Percentiles rank a stretch among this genome's conserved stretches.
Evolutionary conservation across 1,284 basidiomycete species (phyloP).

Genomic region (Malassezia sp.): DNA sequence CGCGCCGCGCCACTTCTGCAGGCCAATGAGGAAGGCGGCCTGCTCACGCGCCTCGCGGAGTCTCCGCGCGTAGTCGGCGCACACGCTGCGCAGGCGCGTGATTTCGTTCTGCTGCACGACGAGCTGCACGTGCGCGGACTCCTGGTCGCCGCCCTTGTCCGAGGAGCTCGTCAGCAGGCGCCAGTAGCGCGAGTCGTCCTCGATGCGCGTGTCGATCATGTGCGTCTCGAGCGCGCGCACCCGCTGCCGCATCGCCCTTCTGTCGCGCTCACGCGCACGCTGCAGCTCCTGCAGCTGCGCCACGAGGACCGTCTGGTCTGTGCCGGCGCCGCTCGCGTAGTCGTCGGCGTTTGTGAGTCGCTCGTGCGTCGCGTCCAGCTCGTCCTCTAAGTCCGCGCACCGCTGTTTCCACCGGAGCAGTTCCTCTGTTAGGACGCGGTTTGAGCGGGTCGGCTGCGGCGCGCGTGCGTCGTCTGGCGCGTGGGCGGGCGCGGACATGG

Average conservation of each 20-base stretch:
- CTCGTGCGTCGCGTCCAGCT: conserved; percentile 2
- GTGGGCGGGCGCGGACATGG: background rate
- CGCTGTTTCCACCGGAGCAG: conserved; percentile 14
- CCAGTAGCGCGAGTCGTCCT: conserved; percentile 17
- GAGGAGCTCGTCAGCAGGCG: conserved; percentile 8
- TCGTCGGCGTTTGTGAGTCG: background rate
- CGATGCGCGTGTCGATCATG: conserved; percentile 12
- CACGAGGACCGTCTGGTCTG: conserved; percentile 1
- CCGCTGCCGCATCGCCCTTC: conserved; percentile 14
- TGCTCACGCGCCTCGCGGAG: conserved; percentile 2
- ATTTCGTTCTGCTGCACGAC: conserved; percentile 11
- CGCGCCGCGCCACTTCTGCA: conserved; percentile 11
- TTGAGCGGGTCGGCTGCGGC: conserved; percentile 8
- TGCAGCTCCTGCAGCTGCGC: conserved; percentile 3
- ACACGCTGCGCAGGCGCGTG: conserved; percentile 5
- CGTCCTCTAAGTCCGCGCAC: conserved; percentile 11
- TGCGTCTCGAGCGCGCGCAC: conserved; percentile 17
- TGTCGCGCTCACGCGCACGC: conserved; percentile 9
- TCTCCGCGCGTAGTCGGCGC: conserved; percentile 1
- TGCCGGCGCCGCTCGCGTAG: background rate
- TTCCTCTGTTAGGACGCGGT: conserved; percentile 14
- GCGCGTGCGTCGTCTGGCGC: background rate
- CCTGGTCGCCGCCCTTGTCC: background rate
- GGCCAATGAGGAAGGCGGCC: conserved; percentile 10
- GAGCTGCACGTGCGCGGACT: conserved; percentile 11